phyloP scores from a whole-genome alignment of 306 rosid species.

The Senna tora region DNA sequence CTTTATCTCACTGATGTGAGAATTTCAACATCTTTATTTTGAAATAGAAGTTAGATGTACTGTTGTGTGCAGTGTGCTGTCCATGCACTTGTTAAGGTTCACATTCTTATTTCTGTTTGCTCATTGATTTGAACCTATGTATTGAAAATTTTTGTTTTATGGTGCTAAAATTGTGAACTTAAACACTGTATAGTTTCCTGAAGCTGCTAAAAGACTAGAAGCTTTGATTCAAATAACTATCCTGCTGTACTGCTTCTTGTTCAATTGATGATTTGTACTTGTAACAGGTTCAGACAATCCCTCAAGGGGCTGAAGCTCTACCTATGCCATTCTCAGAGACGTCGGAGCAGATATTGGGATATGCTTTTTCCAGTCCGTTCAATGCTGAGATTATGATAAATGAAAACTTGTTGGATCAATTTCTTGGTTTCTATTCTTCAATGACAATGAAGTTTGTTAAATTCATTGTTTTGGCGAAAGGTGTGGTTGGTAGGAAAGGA shows the following conservation, averaged over 20 bases:
- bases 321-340: conserved; percentile 29
- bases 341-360: conserved; percentile 18
- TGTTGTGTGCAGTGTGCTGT: neutral
- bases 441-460: neutral
- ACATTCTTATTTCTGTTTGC: neutral
- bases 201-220: conserved; percentile 15
- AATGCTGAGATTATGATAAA: conserved; percentile 18
- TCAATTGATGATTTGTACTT: conserved; percentile 31
- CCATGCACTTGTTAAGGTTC: neutral
- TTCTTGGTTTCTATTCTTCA: neutral
- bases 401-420: neutral
- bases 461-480: neutral
- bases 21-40: neutral
- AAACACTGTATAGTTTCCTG: neutral
- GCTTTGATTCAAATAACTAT: conserved; percentile 19
- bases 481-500: neutral
- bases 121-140: neutral
- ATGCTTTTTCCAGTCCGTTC: conserved; percentile 22
- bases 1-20: neutral
- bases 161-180: neutral
- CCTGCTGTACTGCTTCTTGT: conserved; percentile 22
- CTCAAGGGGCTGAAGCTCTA: conserved; percentile 33
- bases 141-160: too few relatives aligned
- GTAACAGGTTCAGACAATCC: conserved; percentile 26
- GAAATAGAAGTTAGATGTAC: neutral